Base-by-base conservation (phyloP, 345 rosid genomes). In the Linum usitatissimum region DNA sequence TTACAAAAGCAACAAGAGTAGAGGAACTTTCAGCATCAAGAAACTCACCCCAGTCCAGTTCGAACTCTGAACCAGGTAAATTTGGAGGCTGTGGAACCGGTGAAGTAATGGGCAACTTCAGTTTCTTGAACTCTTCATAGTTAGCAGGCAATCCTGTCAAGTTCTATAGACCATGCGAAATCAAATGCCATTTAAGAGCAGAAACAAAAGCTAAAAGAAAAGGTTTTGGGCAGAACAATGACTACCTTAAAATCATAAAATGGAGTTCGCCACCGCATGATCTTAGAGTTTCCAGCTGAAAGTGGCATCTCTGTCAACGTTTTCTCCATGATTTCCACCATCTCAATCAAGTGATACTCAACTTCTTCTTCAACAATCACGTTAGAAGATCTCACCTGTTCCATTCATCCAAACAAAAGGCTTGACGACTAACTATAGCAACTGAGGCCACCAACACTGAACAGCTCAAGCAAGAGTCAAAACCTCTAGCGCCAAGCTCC, bases 301-400 rank as follows among this genome's bases (percentile, higher is more conserved):
- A 66, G 64, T 60, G 75, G 34, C 21, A 71, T 53, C 14, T 55
- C 63, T 38, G 60, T 62, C 57, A 86, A 63, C 17, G 76, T 67
- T 38, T 68, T 75, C 61, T 74, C 81, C 28, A 86, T 86, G 62
- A 54, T 68, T 3, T 66, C 68, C 63, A 82, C 40, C 60, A 70
- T 60, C 78, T 64, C 65, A 18, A 72, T 74, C 12, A 88, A 65
- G 70, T 81, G 78, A 49, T 79, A 79, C 71, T 91, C 98, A 5
- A 82, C 90, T 77, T 91, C 98, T 65, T 80, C 84, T 77, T 91
- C 94, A 36, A 78, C 77, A 77, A 81, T 77, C 57, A 91, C 68
- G 61, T 54, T 64, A 15, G 84, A 73, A 65, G 84, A 91, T 71
- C 69, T 76, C 40, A 84, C 84, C 97, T 91, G 79, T 74, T 70